phyloP scores from a whole-genome alignment of 2,329 filamentous ascomycete species.

The Sarocladium brachiariae region DNA sequence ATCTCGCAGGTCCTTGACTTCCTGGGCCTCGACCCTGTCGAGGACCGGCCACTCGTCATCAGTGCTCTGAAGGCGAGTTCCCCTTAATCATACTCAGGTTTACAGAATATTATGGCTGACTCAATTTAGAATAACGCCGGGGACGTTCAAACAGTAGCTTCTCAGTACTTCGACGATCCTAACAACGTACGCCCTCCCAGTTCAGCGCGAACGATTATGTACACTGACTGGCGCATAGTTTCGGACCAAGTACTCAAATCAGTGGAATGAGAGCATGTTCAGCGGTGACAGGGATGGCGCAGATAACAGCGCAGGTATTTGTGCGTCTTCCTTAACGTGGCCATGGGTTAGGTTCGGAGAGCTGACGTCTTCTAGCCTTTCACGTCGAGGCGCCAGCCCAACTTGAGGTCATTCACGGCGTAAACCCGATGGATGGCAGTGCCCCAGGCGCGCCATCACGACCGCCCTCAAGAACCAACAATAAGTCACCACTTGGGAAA shows the following conservation, averaged over 20 bases:
- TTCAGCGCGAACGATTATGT: background rate
- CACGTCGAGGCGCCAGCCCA: conserved; percentile 48
- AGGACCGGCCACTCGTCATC: conserved; percentile 33
- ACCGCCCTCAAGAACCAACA: conserved; percentile 54
- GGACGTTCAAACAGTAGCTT: conserved; percentile 40
- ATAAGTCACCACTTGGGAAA: conserved; percentile 48
- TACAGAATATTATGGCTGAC: background rate
- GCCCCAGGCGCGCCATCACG: conserved; percentile 46
- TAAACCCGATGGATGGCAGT: conserved; percentile 34
- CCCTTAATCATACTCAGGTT: conserved; percentile 7
- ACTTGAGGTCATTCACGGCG: conserved; percentile 34
- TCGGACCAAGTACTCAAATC: conserved; percentile 35
- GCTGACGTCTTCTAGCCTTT: conserved; percentile 36
- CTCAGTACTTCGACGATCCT: conserved; percentile 45
- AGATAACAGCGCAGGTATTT: conserved; percentile 33
- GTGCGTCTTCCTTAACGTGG: conserved; percentile 24
- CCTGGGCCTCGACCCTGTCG: conserved; percentile 25
- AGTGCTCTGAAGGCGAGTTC: conserved; percentile 34
- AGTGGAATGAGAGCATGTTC: conserved; percentile 51
- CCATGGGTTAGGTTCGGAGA: background rate
- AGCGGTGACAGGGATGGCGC: conserved; percentile 45
- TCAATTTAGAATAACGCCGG: conserved; percentile 31
- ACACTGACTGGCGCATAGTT: conserved; percentile 28
- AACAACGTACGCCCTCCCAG: conserved; percentile 22
- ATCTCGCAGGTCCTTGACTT: conserved; percentile 37